Evolutionary conservation across 2,329 filamentous ascomycete genomes (phyloP).

Genomic region (Gyromitra esculenta): DNA sequence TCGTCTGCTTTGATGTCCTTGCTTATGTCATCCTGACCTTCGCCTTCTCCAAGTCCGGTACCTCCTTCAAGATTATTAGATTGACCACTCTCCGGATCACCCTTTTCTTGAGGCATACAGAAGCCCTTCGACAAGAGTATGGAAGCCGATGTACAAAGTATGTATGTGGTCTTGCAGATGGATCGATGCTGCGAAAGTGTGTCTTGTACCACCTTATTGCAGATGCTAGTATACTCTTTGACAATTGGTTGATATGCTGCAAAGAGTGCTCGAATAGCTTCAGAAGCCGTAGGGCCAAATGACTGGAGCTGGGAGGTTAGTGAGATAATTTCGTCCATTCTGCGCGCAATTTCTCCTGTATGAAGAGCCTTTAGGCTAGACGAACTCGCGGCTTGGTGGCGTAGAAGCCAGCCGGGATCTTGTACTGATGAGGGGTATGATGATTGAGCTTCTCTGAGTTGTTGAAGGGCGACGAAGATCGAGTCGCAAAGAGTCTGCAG

Average conservation of each 20-base stretch:
- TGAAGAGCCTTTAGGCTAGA: slow-evolving; percentile 70
- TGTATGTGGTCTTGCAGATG: slow-evolving; percentile 77
- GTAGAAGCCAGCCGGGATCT: slow-evolving; percentile 71
- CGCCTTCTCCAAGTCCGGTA: slow-evolving; percentile 92
- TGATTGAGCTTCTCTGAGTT: slow-evolving; percentile 69
- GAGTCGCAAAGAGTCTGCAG: slow-evolving; percentile 75
- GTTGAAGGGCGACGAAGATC: slow-evolving; percentile 81
- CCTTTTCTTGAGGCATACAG: slow-evolving; percentile 86
- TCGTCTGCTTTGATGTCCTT: slow-evolving; percentile 96
- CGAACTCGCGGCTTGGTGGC: slow-evolving; percentile 66
- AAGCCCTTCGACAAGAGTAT: slow-evolving; percentile 86
- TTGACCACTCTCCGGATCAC: slow-evolving; percentile 69
- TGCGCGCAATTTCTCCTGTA: slow-evolving; percentile 66
- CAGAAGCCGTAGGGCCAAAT: slow-evolving; percentile 61
- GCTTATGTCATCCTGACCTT: slow-evolving; percentile 96
- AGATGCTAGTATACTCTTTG: slow-evolving; percentile 74
- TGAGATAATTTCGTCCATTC: slow-evolving; percentile 61
- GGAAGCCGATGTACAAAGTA: slow-evolving; percentile 78
- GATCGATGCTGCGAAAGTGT: slow-evolving; percentile 74
- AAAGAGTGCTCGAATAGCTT: slow-evolving; percentile 68
- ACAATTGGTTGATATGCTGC: slow-evolving; percentile 75
- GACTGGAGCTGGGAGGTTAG: slow-evolving; percentile 57
- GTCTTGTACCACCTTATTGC: slow-evolving; percentile 68
- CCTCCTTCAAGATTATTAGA: slow-evolving; percentile 80
- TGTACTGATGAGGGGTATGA: slow-evolving; percentile 70